phyloP scores from a whole-genome alignment of 2,329 filamentous ascomycete species.

The Fusarium euwallaceae region DNA sequence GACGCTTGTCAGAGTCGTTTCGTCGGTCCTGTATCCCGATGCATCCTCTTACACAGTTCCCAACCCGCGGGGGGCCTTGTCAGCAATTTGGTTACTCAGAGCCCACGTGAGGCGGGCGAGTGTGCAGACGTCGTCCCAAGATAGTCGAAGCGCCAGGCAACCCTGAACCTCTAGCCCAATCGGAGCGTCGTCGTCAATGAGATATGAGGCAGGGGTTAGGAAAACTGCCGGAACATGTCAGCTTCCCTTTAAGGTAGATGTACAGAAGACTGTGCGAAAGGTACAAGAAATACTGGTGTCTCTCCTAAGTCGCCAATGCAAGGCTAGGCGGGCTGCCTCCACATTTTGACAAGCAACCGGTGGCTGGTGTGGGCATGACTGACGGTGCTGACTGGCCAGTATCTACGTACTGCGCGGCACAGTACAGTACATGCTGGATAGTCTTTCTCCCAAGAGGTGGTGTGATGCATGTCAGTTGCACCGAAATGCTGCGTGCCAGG shows the following conservation, averaged over 20 bases:
- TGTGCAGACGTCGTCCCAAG: conserved; percentile 20
- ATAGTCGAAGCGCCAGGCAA: conserved; percentile 36
- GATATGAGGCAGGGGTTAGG: conserved; percentile 32
- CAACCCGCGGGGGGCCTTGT: conserved; percentile 33
- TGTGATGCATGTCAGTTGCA: conserved; percentile 30
- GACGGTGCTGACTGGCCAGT: conserved; percentile 18
- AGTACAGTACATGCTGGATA: conserved; percentile 7
- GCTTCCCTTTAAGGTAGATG: conserved; percentile 26
- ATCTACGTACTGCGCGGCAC: not conserved
- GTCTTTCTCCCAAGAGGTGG: conserved; percentile 14
- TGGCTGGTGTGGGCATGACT: conserved; percentile 11
- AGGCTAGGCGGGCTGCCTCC: conserved; percentile 40
- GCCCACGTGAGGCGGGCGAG: conserved; percentile 40
- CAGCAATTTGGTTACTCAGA: conserved; percentile 37
- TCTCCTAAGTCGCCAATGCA: conserved; percentile 23
- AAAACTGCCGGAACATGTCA: conserved; percentile 33
- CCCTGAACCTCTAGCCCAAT: conserved; percentile 32
- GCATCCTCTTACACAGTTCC: conserved; percentile 5
- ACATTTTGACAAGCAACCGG: conserved; percentile 21
- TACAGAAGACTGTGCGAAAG: conserved; percentile 24
- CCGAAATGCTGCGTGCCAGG: conserved; percentile 29
- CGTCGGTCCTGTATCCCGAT: conserved; percentile 1
- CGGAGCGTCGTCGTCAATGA: conserved; percentile 4
- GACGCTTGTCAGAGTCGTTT: not conserved
- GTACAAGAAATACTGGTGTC: conserved; percentile 13